phyloP scores from a whole-genome alignment of 306 rosid genomes.

The Rosa rugosa region DNA sequence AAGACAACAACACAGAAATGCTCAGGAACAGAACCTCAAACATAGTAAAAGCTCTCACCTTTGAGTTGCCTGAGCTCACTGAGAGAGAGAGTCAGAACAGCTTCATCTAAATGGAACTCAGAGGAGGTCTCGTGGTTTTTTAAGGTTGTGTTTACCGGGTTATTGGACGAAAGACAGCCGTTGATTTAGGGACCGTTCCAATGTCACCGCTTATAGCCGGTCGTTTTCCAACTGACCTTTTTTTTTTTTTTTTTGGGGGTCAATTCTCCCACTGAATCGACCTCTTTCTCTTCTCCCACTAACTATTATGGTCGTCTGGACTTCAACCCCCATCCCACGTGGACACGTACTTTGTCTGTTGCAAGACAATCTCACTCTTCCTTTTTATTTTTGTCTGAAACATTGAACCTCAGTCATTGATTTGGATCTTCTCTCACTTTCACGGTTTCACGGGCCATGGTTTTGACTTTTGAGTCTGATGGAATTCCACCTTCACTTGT shows the following conservation, averaged over 20 bases:
- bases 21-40: background rate
- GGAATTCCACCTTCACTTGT: background rate
- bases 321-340: background rate
- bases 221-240: background rate
- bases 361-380: background rate
- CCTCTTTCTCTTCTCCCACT: background rate
- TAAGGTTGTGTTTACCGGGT: background rate
- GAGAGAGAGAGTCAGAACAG: background rate
- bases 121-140: background rate
- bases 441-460: background rate
- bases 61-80: background rate
- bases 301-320: background rate
- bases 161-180: constrained; percentile 28
- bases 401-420: background rate
- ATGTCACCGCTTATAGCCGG: constrained; percentile 29
- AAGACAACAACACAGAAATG: background rate
- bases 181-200: background rate
- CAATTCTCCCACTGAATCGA: background rate
- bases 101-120: too few relatives aligned
- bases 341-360: background rate
- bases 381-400: background rate
- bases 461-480: background rate
- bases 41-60: constrained; percentile 1
- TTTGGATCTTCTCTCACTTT: background rate
- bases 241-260: too few relatives aligned